Percentiles rank a stretch among this genome's conserved stretches.
These are phyloP conservation scores for Nannizziopsis arthrosporioides DNA, from an alignment of 2,329 filamentous ascomycete genomes.

Conservation along the genomic window DNA sequence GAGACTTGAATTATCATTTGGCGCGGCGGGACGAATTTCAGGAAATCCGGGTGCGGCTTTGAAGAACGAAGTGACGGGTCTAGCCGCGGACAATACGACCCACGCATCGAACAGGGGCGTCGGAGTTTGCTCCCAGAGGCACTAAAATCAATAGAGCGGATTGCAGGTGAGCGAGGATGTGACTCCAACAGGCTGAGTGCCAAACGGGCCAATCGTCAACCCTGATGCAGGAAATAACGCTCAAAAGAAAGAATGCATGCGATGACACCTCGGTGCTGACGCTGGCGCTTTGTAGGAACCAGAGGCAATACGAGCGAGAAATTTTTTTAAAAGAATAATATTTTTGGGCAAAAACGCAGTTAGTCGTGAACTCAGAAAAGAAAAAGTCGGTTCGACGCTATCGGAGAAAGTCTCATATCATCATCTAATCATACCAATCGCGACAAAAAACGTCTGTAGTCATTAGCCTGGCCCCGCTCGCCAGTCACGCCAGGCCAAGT, in stretches of 20 bases:
- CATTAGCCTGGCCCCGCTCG: no score
- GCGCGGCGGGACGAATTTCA: background rate
- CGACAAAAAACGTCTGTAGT: no score
- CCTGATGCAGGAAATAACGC: background rate
- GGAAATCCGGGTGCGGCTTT: background rate
- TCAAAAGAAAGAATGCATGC: background rate
- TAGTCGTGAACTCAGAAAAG: no score
- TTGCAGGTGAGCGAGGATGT: background rate
- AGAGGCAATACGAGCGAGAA: no score
- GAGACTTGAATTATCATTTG: no score
- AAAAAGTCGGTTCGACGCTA: no score
- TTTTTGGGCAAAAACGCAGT: no score
- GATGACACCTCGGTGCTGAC: background rate
- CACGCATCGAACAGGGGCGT: background rate
- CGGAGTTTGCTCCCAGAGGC: background rate
- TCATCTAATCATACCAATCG: no score
- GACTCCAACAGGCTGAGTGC: constrained; percentile 5
- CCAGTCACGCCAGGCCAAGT: no score
- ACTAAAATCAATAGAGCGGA: no score
- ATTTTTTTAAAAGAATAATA: no score
- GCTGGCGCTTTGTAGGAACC: background rate
- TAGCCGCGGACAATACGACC: constrained; percentile 1
- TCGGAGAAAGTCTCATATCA: no score
- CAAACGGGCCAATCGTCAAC: background rate
- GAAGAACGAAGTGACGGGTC: background rate